Evolutionary conservation across 768 basidiomycete genomes (phyloP), one percentile per base, ranked within the genome.

Genomic region (Tricholomella constricta): DNA sequence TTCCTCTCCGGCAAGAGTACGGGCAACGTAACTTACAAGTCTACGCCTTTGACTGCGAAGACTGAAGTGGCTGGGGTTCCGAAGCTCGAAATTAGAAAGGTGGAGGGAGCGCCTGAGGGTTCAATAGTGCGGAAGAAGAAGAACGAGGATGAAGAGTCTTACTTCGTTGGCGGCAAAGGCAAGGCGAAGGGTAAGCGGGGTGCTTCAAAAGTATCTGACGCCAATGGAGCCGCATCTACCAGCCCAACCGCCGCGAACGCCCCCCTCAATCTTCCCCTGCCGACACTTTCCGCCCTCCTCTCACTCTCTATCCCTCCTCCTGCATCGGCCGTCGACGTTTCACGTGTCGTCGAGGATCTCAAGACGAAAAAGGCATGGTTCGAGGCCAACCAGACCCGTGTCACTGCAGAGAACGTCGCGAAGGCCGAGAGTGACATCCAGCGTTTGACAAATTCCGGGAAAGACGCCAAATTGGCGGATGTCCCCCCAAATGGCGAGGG

Each of bases 291-390:
- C 42, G 97, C 95, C 1, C 84, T 99, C 31, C 80, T 96, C 52
- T 75, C 82, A 14, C 78, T 98, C 36, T 92, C 93, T 29, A 98
- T 99, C 63, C 87, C 94, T 22, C 91, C 94, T 22, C 97, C 97
- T 0, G 78, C 83, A 15, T 86, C 87, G 10, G 69, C 79, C 36
- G 74, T 78, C 5, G 95, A 99, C 58, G 80, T 94, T 29, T 80
- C 86, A 48, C 89, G 92, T 48, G 83, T 93, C 42, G 78, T 98
- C 51, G 89, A 91, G 64, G 91, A 97, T 67, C 79, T 99, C 52
- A 89, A 89, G 70, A 91, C 84, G 45, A 99, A 98, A 81, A 94
- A 94, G 75, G 79, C 86, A 20, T 98, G 94, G 94, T 97, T 85
- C 64, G 85, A 89, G 68, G 95, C 91, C 27, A 98, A 98, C 73